Evolutionary conservation across 2,329 filamentous ascomycete genomes (phyloP), one percentile per base, ranked within the genome.

Genomic region (Karstenula rhodostoma): DNA sequence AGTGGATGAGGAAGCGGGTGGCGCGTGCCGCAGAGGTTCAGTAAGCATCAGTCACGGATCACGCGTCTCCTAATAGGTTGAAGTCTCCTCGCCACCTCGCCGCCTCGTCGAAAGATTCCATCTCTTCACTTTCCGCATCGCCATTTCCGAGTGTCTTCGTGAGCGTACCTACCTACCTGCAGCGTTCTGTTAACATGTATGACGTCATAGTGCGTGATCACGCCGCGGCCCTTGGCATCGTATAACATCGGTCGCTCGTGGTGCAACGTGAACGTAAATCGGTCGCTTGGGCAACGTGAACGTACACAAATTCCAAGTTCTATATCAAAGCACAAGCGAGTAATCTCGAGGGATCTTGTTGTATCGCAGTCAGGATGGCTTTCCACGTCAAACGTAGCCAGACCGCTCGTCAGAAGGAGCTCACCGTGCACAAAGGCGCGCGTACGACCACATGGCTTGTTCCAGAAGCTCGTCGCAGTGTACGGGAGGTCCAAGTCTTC

Each of bases 391-490:
- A 49, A 49, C 47, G 47, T 4, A 49, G 25, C 27, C 13, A 29
- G 7, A 32, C 47, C 17, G 25, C 47, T 32, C 25, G 29, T 12
- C 27, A 49, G 6, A 49, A 49, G 19, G n/a, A 49, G 32, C 25
- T 49, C 5, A 49, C 47, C 47, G 27, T 49, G 17, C 47, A 49
- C 29, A 35, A 49, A n/a, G 47, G 47, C 27, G 47, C 47, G 25
- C 47, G 47, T n/a, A 49, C 47, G 7, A 49, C 47, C 19, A n/a
- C 47, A 12, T 49, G 47, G 47, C 27, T 49, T 13, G 17, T 49
- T 4, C 47, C 47, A 17, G 27, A 49, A 33, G 27, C 47, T 15
- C 47, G 27, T 5, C 47, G 47, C 25, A 49, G 47, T n/a, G 47
- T 49, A 2, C 47, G 27, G 8, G 47, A 33, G 27, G 15, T 49